These are phyloP conservation scores for Bipolaris sorokiniana DNA, from an alignment of 2,329 filamentous ascomycete genomes.

Conservation along the genomic window DNA sequence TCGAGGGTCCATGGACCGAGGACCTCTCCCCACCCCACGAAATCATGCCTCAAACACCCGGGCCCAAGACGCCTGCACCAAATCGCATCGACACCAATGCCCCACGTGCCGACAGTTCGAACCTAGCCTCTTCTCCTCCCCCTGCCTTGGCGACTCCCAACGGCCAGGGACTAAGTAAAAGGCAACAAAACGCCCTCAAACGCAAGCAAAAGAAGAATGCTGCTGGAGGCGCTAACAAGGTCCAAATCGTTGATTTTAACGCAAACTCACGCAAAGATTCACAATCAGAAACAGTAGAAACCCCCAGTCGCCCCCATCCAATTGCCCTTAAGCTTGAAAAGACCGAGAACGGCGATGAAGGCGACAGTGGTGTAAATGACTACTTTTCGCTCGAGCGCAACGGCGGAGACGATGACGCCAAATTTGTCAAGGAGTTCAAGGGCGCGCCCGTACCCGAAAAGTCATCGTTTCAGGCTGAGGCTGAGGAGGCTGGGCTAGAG, in stretches of 20 bases:
- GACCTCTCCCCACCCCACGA: slow-evolving; percentile 78
- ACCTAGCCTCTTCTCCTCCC: slow-evolving; percentile 55
- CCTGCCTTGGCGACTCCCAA: slow-evolving; percentile 53
- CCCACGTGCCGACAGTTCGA: slow-evolving; percentile 54
- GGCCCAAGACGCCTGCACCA: slow-evolving; percentile 42
- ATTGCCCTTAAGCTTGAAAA: slow-evolving; percentile 64
- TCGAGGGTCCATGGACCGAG: slow-evolving; percentile 82
- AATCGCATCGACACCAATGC: slow-evolving; percentile 61
- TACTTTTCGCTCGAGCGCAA: slow-evolving; percentile 89
- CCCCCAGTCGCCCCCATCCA: slow-evolving; percentile 57
- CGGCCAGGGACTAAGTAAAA: slow-evolving; percentile 72
- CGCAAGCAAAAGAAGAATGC: slow-evolving; percentile 90
- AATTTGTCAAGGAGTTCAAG: slow-evolving; percentile 95
- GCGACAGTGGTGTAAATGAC: slow-evolving; percentile 58
- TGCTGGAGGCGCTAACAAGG: slow-evolving; percentile 87
- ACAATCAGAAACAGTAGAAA: slow-evolving; percentile 63
- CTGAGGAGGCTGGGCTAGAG: slow-evolving; percentile 76
- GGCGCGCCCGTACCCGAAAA: slow-evolving; percentile 81
- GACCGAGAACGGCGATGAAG: slow-evolving; percentile 65
- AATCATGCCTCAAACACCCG: slow-evolving; percentile 52
- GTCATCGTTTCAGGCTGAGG: slow-evolving; percentile 80
- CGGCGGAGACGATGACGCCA: slow-evolving; percentile 84
- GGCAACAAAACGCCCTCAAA: slow-evolving; percentile 93
- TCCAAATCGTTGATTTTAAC: slow-evolving; percentile 86
- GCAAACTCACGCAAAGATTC: slow-evolving; percentile 66